Base-by-base conservation (phyloP, 179 eudicot genomes). In the Pouteria campechiana region DNA sequence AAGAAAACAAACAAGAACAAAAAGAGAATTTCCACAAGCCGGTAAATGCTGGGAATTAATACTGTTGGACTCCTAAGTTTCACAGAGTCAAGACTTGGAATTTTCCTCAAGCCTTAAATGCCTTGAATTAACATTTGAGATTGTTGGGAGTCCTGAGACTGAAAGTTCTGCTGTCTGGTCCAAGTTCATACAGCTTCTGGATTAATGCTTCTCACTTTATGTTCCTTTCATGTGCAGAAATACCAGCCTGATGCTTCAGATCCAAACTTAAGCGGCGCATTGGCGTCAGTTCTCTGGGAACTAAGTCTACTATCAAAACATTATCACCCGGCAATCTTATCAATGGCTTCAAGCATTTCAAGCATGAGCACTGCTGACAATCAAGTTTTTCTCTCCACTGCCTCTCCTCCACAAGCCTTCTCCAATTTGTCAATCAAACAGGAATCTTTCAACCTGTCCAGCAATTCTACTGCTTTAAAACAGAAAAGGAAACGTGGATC, bases 201-300 rank as follows among this genome's bases (percentile, higher is more conserved):
- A n/a, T 36, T 36, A 13, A 7, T 8, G 40, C n/a, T 36, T 7
- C 5, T 13, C 40, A 5, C 15, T 9, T 15, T 9, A 11, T 43
- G 34, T 37, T 18, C 44, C 24, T 7, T 17, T 22, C 9, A 3
- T 53, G 13, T 60, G 58, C 78, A 90, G 98, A 85, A 58, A 64
- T 81, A 81, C 57, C 98, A 85, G 52, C 95, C 98, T 6, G 68
- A 72, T 52, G 69, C 82, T 11, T 13, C 72, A 7, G 98, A 90
- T 49, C 98, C 98, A 3, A 83, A 84, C 68, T 65, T 72, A 13
- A 85, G 93, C 44, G 98, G 98, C 37, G 98, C 98, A 19, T 81
- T 90, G 21, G 81, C 98, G 48, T 74, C 98, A 0, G 98, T 86
- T 19, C 87, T 90, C 13, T 90, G 98, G 95, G 98, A 90, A 65